Base-by-base conservation (phyloP, 257 asterid species). In the Lycium ferocissimum region DNA sequence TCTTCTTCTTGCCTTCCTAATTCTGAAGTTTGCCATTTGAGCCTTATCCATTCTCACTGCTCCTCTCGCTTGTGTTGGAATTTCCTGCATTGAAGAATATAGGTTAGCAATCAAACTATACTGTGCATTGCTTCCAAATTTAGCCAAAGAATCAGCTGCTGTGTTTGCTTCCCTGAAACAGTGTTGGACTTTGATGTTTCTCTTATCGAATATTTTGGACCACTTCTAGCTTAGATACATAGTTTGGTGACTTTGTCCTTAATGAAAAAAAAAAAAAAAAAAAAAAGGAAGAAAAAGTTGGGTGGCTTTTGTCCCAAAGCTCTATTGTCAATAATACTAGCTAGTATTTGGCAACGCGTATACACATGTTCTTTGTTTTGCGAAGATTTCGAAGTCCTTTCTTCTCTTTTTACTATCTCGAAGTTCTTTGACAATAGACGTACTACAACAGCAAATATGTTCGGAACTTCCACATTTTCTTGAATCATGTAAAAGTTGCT, bases 351-450 rank as follows among this genome's bases (percentile, higher is more conserved):
- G 61, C 40, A 49, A 75, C 26, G 38, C 6, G 40, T 10, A 3
- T 4, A 12, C 61, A 12, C 43, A 33, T 20, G 58, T 12, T 20
- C 61, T 45, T 45, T 45, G 40, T 45, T 73, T 45, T 14, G 1
- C 38, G 80, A 71, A 40, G 79, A 71, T 43, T 35, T 71, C 79
- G 2, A 71, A 17, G 79, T 71, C 79, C 3, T 43, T 18, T 38
- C 37, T 6, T 9, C 37, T 66, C 12, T 6, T 59, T 59, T 18
- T 40, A 45, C 33, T 38, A 72, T 45, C 58, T 45, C 80, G 11
- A 72, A 72, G 58, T 72, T 72, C 10, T 43, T 45, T 72, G 58
- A 43, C 35, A 71, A 18, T 43, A 17, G 57, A 43, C 79, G 18
- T 71, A 18, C 17, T 71, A 70, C 17, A 18, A 3, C 80, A 72